Evolutionary conservation across 495 filamentous ascomycete species (phyloP), one percentile per base, ranked within the genome.

Genomic region (Tuber calosporum): DNA sequence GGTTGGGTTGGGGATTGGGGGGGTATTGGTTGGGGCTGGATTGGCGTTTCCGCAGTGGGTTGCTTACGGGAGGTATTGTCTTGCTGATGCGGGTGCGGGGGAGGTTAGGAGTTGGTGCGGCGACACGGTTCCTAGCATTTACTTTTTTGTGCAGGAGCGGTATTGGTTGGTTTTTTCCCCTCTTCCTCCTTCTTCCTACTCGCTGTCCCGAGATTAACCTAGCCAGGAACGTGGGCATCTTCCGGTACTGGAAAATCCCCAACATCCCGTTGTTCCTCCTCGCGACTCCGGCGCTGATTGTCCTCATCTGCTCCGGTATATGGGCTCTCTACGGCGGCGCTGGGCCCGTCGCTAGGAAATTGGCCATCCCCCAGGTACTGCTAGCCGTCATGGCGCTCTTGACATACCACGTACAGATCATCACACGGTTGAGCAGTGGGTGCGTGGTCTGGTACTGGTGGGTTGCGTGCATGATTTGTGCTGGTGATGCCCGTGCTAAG

Each of bases 371-470:
- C 2, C 93, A 98, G 82, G 82, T 93, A 2, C 48, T 94, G 3
- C 83, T 99, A 41, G 89, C 90, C 0, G 74, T 87, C 17, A 82
- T 94, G 77, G 91, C 92, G 11, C 78, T 94, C 38, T 91, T 89
- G 13, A 91, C 82, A 68, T 96, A 94, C 76, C 95, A 99, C 76
- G 91, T 97, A 19, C 95, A 99, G 82, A 96, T 98, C 73, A 90
- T 98, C 75, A 95, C 90, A 48, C 87, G 95, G 41, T 88, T 99
- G 22, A 90, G 92, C 3, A 97, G 94, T 0, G 93, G 90, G 0
- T 97, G 93, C 83, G 91, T 93, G 40, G 79, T 97, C 38, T 96
- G 93, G 92, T 93, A 97, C 81, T 91, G 91, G 88, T 95, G 89
- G 85, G 67, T 94, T 53, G 89, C 85, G 38, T 86, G 82, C 41